Conservation (phyloP, 202 grass and related monocot genomes). For the Digitaria exilis region DNA sequence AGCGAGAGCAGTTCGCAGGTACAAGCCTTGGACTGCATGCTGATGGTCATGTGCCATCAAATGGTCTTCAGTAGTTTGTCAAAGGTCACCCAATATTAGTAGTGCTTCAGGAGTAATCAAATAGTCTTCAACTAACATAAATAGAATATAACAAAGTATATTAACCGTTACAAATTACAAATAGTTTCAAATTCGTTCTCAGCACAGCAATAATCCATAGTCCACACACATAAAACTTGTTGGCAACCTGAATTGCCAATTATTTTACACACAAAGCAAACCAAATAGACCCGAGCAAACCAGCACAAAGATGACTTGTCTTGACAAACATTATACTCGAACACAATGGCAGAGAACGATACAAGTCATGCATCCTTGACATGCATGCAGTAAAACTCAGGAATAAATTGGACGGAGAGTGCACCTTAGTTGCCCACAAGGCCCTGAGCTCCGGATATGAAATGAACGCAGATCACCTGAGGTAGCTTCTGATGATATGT, state of each 20-base stretch:
- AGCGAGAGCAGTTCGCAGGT: too few species aligned
- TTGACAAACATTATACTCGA: background rate
- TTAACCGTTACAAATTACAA: too few species aligned
- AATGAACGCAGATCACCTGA: background rate
- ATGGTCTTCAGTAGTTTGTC: too few species aligned
- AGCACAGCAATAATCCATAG: too few species aligned
- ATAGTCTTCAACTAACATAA: too few species aligned
- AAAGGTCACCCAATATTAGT: too few species aligned
- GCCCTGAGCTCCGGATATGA: background rate
- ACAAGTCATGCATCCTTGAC: too few species aligned
- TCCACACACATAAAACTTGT: background rate
- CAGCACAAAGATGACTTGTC: background rate
- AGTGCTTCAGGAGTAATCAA: too few species aligned
- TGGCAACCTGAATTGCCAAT: background rate
- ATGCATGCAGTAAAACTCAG: background rate
- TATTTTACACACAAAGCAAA: background rate
- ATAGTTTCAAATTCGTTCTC: background rate
- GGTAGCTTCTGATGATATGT: background rate
- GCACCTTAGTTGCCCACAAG: too few species aligned
- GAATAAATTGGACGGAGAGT: background rate
- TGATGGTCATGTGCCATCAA: too few species aligned
- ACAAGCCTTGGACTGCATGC: too few species aligned
- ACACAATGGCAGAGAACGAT: background rate
- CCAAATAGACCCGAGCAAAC: background rate
- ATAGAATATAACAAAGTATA: too few species aligned